A percentile compares a stretch with the other conserved stretches of the same genome.
phyloP scores from a whole-genome alignment of 108 stramenopile genomes.

The Aurantiochytrium sp. region DNA sequence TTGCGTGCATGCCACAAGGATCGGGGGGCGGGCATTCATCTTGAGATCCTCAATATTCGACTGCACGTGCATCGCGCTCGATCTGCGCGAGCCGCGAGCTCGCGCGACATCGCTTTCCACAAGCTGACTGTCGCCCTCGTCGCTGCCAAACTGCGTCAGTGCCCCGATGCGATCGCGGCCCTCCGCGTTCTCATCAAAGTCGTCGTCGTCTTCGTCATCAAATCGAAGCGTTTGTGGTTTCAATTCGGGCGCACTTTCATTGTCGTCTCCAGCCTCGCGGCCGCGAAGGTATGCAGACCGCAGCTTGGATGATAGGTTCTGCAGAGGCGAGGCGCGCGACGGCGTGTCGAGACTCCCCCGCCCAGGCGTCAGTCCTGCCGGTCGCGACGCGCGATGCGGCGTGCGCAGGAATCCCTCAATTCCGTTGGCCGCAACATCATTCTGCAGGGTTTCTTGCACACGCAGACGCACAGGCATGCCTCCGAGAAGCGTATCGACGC shows the following conservation, averaged over 20 bases:
- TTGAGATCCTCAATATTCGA: background rate
- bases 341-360: too few relatives aligned
- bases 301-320: background rate
- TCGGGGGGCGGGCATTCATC: background rate
- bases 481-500: background rate
- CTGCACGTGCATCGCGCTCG: background rate
- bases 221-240: too few relatives aligned
- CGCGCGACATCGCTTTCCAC: background rate
- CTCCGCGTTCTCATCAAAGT: too few relatives aligned
- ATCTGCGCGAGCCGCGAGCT: background rate
- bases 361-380: too few relatives aligned
- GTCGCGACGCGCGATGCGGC: too few relatives aligned
- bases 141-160: background rate
- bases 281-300: too few relatives aligned
- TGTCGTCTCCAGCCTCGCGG: too few relatives aligned
- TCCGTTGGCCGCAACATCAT: background rate
- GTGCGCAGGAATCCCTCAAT: background rate
- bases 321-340: background rate
- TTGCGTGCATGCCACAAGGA: background rate
- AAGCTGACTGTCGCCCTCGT: background rate
- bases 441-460: background rate
- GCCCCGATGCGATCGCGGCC: too few relatives aligned
- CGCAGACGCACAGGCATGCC: background rate
- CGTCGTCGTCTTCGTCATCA: too few relatives aligned
- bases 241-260: too few relatives aligned